Evolutionary conservation across 495 filamentous ascomycete genomes (phyloP), one percentile per base, ranked within the genome.

Genomic region (Hyaloscypha variabilis): DNA sequence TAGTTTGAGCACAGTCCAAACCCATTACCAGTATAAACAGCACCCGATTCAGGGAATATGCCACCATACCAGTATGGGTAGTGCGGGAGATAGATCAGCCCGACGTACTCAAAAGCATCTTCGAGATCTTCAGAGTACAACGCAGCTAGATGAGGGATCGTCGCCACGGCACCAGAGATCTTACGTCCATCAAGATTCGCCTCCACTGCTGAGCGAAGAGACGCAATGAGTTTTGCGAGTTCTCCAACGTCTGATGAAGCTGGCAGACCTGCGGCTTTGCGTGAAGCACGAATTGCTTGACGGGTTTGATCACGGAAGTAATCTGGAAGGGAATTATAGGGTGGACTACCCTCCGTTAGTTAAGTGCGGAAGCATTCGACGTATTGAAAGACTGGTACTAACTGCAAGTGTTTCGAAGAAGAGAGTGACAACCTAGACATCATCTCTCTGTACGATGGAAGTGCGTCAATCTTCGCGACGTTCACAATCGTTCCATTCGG

Each of bases 51-150:
- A 19, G 39, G 39, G 19, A 46, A 46, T 46, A 46, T 46, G 19
- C 39, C 39, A 46, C 39, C 39, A 19, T 46, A 46, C 39, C 39
- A 46, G 39, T 46, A 46, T 46, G 39, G 39, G 39, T 46, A 46
- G 10, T 46, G 39, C 39, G 39, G 39, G 39, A 46, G 39, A 46
- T 46, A 46, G 39, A 46, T 46, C 8, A 46, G 39, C 39, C 39
- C 39, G 39, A 46, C 39, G 39, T 46, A 46, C 39, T 46, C 39
- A 46, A 46, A 46, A 46, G 39, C 39, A 46, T 46, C 39, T 46
- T 46, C 39, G 39, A 46, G 39, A 46, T 46, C 39, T 46, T 46
- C 39, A 8, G 8, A 19, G 39, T 46, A 46, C 39, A 46, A 10
- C 39, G 39, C 39, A 46, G 39, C 39, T 46, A 46, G 39, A 46